Conservation (phyloP, 2,329 filamentous ascomycete genomes). For the Cladosporium velox region DNA sequence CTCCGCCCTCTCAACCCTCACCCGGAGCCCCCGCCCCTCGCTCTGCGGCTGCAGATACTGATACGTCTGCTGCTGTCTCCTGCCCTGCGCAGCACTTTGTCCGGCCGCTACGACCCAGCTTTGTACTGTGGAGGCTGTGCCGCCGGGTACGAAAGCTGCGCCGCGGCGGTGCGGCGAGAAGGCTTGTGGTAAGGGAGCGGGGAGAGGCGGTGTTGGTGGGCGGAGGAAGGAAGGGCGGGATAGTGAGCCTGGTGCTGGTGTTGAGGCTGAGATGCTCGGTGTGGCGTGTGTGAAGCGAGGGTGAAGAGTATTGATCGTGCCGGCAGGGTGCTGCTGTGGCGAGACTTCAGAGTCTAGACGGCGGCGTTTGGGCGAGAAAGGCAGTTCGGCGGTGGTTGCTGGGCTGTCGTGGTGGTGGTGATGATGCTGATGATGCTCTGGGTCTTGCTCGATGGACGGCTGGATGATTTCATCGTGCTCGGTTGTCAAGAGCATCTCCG, state of each 20-base stretch:
- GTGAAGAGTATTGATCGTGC: background rate
- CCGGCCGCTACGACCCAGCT: constrained; percentile 53
- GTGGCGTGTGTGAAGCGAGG: background rate
- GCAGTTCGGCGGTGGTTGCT: constrained; percentile 21
- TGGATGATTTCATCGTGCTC: background rate
- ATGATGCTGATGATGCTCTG: constrained; percentile 12
- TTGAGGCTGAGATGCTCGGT: background rate
- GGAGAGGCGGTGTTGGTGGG: constrained; percentile 33
- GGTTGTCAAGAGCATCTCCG: constrained; percentile 34
- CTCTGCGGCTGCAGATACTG: constrained; percentile 27
- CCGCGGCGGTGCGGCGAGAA: constrained; percentile 57
- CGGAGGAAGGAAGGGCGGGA: constrained; percentile 17
- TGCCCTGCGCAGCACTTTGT: constrained; percentile 31
- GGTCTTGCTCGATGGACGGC: constrained; percentile 24
- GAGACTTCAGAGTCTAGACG: constrained; percentile 25
- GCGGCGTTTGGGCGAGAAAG: constrained; percentile 36
- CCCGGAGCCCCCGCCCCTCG: constrained; percentile 24
- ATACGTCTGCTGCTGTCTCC: constrained; percentile 26
- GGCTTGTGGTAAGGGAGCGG: constrained; percentile 50
- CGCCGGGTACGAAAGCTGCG: constrained; percentile 52
- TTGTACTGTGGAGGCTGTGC: constrained; percentile 52
- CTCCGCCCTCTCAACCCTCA: constrained; percentile 26
- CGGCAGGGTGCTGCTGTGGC: constrained; percentile 16
- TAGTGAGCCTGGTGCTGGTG: background rate
- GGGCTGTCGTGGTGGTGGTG: constrained; percentile 2